Evolutionary conservation across 2,329 filamentous ascomycete genomes (phyloP).

Genomic region (Pochonia chlamydosporia): DNA sequence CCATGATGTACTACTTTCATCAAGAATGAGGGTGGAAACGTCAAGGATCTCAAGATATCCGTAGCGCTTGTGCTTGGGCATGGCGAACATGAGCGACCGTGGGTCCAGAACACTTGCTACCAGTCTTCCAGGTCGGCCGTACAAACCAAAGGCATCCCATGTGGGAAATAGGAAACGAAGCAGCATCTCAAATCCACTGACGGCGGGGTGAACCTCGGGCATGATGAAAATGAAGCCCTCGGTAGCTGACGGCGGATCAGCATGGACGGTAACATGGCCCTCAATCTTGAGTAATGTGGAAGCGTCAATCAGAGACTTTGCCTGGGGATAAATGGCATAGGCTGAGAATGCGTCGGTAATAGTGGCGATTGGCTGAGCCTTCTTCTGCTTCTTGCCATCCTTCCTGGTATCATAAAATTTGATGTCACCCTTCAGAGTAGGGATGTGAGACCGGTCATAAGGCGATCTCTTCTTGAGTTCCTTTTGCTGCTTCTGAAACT

Average conservation of each 20-base stretch:
- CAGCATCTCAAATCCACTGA: slow-evolving; percentile 93
- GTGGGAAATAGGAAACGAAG: slow-evolving; percentile 87
- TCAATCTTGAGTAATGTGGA: slow-evolving; percentile 94
- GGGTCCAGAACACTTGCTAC: slow-evolving; percentile 83
- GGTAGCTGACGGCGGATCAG: slow-evolving; percentile 66
- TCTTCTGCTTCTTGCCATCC: slow-evolving; percentile 81
- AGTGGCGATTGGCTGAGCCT: slow-evolving; percentile 81
- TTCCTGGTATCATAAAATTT: slow-evolving; percentile 85
- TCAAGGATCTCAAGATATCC: slow-evolving; percentile 89
- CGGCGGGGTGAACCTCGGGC: slow-evolving; percentile 88
- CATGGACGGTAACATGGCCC: slow-evolving; percentile 82
- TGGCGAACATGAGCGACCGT: slow-evolving; percentile 94
- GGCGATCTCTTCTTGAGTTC: slow-evolving; percentile 73
- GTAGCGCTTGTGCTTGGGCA: slow-evolving; percentile 82
- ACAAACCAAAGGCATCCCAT: slow-evolving; percentile 87
- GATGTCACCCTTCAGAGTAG: slow-evolving; percentile 76
- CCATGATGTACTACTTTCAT: slow-evolving; percentile 71
- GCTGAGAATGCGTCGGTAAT: slow-evolving; percentile 87
- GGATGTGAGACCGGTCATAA: slow-evolving; percentile 67
- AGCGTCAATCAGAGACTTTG: slow-evolving; percentile 87
- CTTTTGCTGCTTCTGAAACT: slow-evolving; percentile 78
- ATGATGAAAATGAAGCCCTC: slow-evolving; percentile 98
- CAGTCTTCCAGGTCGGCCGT: slow-evolving; percentile 80
- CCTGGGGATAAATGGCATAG: slow-evolving; percentile 93
- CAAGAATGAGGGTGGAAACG: slow-evolving; percentile 72